Evolutionary conservation across 331 rosid genomes (phyloP), one percentile per base, ranked within the genome.

Genomic region (Rosa hybrid): DNA sequence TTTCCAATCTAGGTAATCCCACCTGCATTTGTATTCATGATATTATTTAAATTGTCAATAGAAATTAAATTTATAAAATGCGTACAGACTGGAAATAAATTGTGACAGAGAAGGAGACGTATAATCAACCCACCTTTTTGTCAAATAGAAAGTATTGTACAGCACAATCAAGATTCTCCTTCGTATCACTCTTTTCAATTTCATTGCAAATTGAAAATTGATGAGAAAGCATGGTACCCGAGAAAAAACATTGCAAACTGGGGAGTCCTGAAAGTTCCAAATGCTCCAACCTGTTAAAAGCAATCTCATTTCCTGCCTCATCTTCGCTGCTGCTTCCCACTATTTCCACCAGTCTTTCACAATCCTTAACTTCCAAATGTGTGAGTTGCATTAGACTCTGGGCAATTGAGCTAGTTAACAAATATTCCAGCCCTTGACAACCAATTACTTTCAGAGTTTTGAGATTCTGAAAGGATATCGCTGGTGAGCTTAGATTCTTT

Each of bases 1-100:
- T 1, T 41, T 34, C 78, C 78, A 74, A 56, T 53, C 68, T n/a
- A 7, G 78, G 54, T 21, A 74, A n/a, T 39, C 20, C 17, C 21
- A 74, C 68, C 68, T 74, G 68, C 14, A 48, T 48, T 48, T 50
- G 20, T 50, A 50, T 10, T 12, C 18, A 11, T 46, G 13, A 12
- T 12, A 0, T 12, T 48, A 48, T 48, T 9, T 45, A 44, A 12
- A 16, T 44, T 5, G 18, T 10, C 10, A 69, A 21, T 45, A 45
- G 17, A 44, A 44, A 11, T 4, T 48, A 34, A 34, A 4, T 34
- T 34, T 34, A 34, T 34, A 2, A 34, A 34, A 4, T 34, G 38
- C 4, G 38, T 34, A 34, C 4, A 34, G 38, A 34, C 38, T 34
- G 38, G 38, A 34, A 34, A 34, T 34, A 34, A 34, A 34, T 34